Base-by-base conservation (phyloP, 371 early-diverging fungal genomes). In the Chytridiales sp. region DNA sequence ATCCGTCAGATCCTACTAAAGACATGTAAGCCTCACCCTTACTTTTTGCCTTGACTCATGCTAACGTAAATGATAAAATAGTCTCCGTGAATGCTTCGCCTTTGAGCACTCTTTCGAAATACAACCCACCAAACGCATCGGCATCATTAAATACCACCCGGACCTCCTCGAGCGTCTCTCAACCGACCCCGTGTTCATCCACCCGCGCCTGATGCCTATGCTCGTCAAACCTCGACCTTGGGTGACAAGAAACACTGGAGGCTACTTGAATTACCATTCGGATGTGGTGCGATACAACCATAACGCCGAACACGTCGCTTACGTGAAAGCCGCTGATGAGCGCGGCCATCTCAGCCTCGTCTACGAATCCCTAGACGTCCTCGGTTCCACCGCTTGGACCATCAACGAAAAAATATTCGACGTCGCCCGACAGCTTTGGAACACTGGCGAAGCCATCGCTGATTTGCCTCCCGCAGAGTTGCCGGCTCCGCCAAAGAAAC, bases 211-310 rank as follows among this genome's bases (percentile, higher is more conserved):
- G 27, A 76, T 98, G 31, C 98, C 98, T 22, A 98, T 98, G 98
- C 69, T 98, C 41, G 89, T 95, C 1, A 86, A 85, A 32, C 98
- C 98, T 44, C 84, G 85, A 0, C 95, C 97, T 6, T 98, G 98
- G 98, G 58, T 94, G n/a, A 82, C 88, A 0, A 88, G 84, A 64
- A 85, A 87, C 41, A 78, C 84, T 8, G 98, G 98, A 46, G 98
- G 97, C 5, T 97, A 95, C 64, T 70, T 95, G n/a, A 84, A 83
- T 17, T 79, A 85, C 21, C 77, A 84, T 35, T 77, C 80, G 9
- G 62, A 68, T 0, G 63, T 79, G 17, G 89, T 95, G 85, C 87
- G 97, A 57, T 79, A 88, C 59, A 86, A 84, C 48, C 82, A 82
- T 48, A 47, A 44, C 21, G 77, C 79, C 3, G 92, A 94, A 53